A percentile compares a stretch with the other conserved stretches of the same genome.
Conservation (phyloP, 164 flowering plant genomes). For the Akebia trifoliata region DNA sequence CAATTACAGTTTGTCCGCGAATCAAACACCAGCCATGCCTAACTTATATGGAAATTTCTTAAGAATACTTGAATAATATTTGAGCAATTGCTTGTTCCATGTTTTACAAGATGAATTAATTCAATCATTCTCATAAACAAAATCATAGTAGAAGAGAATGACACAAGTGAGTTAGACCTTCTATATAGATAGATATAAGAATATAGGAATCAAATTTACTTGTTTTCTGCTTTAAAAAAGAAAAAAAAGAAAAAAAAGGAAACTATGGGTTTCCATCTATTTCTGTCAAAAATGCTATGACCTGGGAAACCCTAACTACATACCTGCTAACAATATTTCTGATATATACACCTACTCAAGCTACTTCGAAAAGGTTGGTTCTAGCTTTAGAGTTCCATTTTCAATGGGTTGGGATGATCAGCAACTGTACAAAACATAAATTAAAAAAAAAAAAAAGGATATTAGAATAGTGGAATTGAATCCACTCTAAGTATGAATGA, state of each 20-base stretch:
- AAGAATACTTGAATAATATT: no score
- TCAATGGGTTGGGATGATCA: constrained; percentile 48
- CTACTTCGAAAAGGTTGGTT: constrained; percentile 10
- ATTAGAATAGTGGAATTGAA: no score
- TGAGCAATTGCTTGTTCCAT: neutral
- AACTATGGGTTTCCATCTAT: constrained; percentile 26
- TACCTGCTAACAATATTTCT: constrained; percentile 23
- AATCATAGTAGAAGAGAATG: constrained; percentile 22
- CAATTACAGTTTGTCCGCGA: no score
- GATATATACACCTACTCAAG: constrained; percentile 36
- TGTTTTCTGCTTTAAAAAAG: constrained; percentile 12
- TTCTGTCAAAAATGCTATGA: constrained; percentile 17
- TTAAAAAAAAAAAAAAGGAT: neutral
- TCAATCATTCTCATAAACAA: constrained; percentile 17
- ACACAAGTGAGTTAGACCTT: constrained; percentile 28
- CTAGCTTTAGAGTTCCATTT: constrained; percentile 67
- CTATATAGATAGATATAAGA: constrained; percentile 12
- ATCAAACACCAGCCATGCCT: no score
- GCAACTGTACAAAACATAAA: constrained; percentile 28
- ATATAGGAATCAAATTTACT: constrained; percentile 3
- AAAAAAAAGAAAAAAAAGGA: no score
- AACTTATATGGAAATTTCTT: no score
- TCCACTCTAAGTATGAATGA: neutral
- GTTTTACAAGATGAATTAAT: constrained; percentile 24
- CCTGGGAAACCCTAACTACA: constrained; percentile 10